These are phyloP conservation scores for Mallotus nudiflorus DNA, from an alignment of 345 rosid species.

Conservation along the genomic window DNA sequence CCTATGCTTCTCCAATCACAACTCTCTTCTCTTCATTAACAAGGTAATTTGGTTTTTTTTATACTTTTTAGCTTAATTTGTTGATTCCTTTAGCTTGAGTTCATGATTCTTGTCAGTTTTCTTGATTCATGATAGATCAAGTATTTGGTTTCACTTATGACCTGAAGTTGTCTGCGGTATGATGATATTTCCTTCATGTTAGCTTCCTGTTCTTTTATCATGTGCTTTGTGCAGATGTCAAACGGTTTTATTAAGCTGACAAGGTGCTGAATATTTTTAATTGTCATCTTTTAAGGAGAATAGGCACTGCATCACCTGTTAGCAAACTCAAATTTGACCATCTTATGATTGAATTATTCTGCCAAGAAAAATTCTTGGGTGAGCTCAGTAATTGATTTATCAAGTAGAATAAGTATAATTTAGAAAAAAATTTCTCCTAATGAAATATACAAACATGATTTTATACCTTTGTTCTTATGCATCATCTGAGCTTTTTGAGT, in stretches of 20 bases:
- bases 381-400: background rate
- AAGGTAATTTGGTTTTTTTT: too few species aligned
- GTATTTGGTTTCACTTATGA: slow-evolving; percentile 91
- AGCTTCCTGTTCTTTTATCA: slow-evolving; percentile 2
- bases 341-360: background rate
- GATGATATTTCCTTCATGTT: slow-evolving; percentile 8
- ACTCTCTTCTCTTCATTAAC: too few species aligned
- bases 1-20: too few species aligned
- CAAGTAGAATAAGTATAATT: background rate
- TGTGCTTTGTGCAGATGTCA: background rate
- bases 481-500: background rate
- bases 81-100: too few species aligned
- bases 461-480: too few species aligned
- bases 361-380: background rate
- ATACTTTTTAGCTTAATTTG: too few species aligned
- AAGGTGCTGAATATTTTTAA: background rate
- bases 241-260: background rate
- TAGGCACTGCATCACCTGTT: background rate
- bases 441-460: background rate
- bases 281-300: background rate
- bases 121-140: too few species aligned
- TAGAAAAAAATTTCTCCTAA: background rate
- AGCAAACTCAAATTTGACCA: background rate
- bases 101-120: too few species aligned
- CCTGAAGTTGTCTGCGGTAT: slow-evolving; percentile 87